A percentile compares a stretch with the other conserved stretches of the same genome.
Conservation (phyloP, 345 rosid species). For the Orychophragmus violaceus region DNA sequence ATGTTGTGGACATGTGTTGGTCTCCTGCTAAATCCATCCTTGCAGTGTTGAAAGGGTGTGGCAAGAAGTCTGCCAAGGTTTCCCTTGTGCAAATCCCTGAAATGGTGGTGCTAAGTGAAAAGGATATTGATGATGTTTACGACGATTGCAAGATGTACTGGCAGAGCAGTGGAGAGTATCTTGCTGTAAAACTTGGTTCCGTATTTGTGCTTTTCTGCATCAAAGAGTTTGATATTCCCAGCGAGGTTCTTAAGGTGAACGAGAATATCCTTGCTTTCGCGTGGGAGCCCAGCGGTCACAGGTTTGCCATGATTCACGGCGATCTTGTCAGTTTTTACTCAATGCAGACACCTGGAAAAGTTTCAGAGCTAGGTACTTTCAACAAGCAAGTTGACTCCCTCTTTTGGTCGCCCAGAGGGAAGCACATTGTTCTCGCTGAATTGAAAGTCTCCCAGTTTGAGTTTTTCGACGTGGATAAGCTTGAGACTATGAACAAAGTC, state of each 20-base stretch:
- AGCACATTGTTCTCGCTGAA: no score
- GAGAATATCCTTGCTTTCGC: conserved; percentile 54
- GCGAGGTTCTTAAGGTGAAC: conserved; percentile 59
- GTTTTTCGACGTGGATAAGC: no score
- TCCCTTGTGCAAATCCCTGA: conserved; percentile 69
- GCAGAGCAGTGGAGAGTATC: conserved; percentile 76
- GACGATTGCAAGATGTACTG: no score
- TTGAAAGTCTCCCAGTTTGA: no score
- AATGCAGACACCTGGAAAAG: no score
- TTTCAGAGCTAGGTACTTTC: no score
- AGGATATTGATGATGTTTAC: conserved; percentile 61
- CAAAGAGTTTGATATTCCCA: conserved; percentile 62
- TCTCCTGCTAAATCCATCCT: conserved; percentile 76
- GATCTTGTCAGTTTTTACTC: no score
- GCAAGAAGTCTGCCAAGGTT: conserved; percentile 51
- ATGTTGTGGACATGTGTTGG: conserved; percentile 72
- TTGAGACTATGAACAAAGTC: no score
- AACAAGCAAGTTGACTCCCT: no score
- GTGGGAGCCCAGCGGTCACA: conserved; percentile 88
- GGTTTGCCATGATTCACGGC: conserved; percentile 44
- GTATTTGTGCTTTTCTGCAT: conserved; percentile 79
- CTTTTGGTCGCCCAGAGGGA: no score
- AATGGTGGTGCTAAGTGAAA: conserved; percentile 66
- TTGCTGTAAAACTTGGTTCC: conserved; percentile 69
- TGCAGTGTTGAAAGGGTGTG: conserved; percentile 40